Evolutionary conservation across 1,284 basidiomycete genomes (phyloP), one percentile per base, ranked within the genome.

Genomic region (Malassezia dermatis): DNA sequence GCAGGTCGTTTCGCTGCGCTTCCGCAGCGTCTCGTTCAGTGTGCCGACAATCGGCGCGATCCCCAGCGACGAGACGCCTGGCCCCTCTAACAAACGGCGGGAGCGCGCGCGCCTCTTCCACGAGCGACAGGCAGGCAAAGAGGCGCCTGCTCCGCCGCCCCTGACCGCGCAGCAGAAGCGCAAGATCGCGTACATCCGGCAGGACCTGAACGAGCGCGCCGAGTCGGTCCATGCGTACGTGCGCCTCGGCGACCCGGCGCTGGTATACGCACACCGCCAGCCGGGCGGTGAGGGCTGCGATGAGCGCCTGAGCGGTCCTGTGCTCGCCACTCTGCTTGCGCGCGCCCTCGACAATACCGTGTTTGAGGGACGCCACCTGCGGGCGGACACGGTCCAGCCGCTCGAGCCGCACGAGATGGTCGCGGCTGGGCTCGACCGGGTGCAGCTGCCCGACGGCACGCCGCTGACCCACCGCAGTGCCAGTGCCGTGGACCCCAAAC

Each of bases 141-240:
- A 56, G 19, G 19, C 42, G 23, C 31, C 44, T 8, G 54, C 52
- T 0, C 31, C 43, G 10, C 67, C 66, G 30, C 88, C 82, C 72
- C 80, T 94, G 50, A 88, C 83, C 17, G 80, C 87, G 0, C 81
- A 81, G 53, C 87, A 95, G 75, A 96, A 95, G 79, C 88, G 93
- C 76, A 87, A 86, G 66, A 84, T 96, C 35, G 88, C 90, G 0
- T 94, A 89, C 73, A 94, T 96, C 75, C 89, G 89, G 70, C 84
- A 85, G 56, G 87, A 91, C 23, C 34, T 66, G 49, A 57, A 73
- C 58, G 61, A 69, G 34, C 61, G 69, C 26, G 71, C 70, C 23
- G 60, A 64, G 35, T 51, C 56, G 23, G 64, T 70, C 24, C 67
- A 72, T 51, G 71, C 70, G 10, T 74, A 74, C 53, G 58, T 74